phyloP scores from a whole-genome alignment of 768 basidiomycete species.

The Pleurotus eryngii region DNA sequence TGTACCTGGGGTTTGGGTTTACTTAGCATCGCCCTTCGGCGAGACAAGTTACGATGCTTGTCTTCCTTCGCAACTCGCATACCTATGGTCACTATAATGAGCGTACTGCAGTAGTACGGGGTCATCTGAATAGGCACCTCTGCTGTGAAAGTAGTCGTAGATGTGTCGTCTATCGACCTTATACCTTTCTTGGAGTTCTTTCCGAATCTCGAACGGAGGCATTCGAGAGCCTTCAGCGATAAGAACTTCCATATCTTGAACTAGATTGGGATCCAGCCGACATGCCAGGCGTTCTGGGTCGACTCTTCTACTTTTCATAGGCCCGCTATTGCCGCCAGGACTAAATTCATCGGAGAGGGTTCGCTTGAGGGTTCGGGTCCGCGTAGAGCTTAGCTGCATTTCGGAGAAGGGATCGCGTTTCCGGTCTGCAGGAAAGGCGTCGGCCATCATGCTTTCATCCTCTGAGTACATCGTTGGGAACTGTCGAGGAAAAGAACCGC shows the following conservation, averaged over 20 bases:
- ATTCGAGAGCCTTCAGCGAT: constrained; percentile 70
- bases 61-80: constrained; percentile 65
- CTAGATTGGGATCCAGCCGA: constrained; percentile 62
- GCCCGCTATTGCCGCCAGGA: constrained; percentile 27
- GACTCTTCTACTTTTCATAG: constrained; percentile 49
- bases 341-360: constrained; percentile 3
- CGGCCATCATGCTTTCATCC: background rate
- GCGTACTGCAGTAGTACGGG: background rate
- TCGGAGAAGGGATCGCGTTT: constrained; percentile 8
- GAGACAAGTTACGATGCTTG: constrained; percentile 46
- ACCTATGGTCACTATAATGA: constrained; percentile 24
- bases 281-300: constrained; percentile 69
- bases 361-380: constrained; percentile 5
- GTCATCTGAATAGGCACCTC: constrained; percentile 30
- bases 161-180: constrained; percentile 70
- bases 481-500: background rate
- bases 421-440: background rate
- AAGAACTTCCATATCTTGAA: constrained; percentile 69
- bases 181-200: constrained; percentile 69
- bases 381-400: constrained; percentile 3
- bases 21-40: constrained; percentile 32
- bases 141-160: constrained; percentile 77
- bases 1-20: background rate
- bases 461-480: background rate
- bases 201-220: constrained; percentile 69